Percentiles rank a stretch among this genome's conserved stretches.
Evolutionary conservation across 371 early-diverging fungal genomes (phyloP).

Genomic region (Polyrhizophydium stewartii): DNA sequence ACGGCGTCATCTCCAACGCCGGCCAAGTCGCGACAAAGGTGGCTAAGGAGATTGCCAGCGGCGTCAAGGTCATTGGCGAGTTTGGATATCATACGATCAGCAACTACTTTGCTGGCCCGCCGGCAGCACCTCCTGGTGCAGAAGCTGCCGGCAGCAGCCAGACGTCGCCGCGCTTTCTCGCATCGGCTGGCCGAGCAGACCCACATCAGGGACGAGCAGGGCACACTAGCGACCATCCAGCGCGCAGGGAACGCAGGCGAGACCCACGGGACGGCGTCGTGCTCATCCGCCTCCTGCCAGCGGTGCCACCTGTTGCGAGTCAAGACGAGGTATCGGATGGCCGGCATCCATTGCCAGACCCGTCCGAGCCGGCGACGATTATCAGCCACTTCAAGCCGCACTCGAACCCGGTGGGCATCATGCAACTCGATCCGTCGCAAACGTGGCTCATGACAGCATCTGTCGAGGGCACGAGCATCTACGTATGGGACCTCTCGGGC

Average conservation of each 20-base stretch:
- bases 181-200: too few relatives aligned
- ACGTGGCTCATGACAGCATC: conserved; percentile 70
- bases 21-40: conserved; percentile 31
- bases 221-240: too few relatives aligned
- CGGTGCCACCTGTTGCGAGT: too few relatives aligned
- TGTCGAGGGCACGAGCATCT: conserved; percentile 70
- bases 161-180: too few relatives aligned
- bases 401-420: conserved; percentile 59
- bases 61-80: conserved; percentile 32
- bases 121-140: too few relatives aligned
- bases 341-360: too few relatives aligned
- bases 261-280: conserved; percentile 1
- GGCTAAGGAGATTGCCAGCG: conserved; percentile 36
- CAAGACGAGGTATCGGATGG: too few relatives aligned
- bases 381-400: conserved; percentile 75
- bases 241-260: conserved; percentile 1
- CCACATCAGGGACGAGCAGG: too few relatives aligned
- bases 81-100: conserved; percentile 29
- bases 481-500: conserved; percentile 52
- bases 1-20: too few relatives aligned
- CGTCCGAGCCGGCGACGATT: conserved; percentile 26
- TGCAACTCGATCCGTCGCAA: conserved; percentile 63
- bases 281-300: too few relatives aligned
- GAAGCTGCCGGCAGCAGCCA: too few relatives aligned
- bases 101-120: conserved; percentile 28